Percentiles rank a stretch among this genome's conserved stretches.
These are phyloP conservation scores for Torrubiella hemipterigena DNA, from an alignment of 2,329 filamentous ascomycete species.

Conservation along the genomic window DNA sequence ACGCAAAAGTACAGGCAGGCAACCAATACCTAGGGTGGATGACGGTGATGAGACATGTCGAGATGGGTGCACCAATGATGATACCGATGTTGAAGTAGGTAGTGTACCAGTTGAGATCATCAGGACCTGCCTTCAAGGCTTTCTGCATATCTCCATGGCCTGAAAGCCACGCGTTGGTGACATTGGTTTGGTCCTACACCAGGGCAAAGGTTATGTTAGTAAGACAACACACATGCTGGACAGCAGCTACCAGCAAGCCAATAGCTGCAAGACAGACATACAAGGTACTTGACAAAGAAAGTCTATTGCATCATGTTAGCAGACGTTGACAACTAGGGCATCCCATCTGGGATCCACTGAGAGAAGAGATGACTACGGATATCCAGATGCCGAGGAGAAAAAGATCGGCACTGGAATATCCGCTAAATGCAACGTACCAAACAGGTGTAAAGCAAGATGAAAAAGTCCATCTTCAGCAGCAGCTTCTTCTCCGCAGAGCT, in stretches of 20 bases:
- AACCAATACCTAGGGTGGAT: conserved; percentile 30
- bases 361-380: not conserved
- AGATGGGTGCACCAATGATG: conserved; percentile 29
- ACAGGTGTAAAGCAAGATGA: conserved; percentile 27
- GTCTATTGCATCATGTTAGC: conserved; percentile 9
- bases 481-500: conserved; percentile 29
- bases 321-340: too few relatives aligned
- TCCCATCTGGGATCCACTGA: too few relatives aligned
- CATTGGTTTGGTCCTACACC: conserved; percentile 25
- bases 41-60: conserved; percentile 31
- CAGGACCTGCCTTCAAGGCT: conserved; percentile 23
- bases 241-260: too few relatives aligned
- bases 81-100: conserved; percentile 35
- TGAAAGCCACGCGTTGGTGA: conserved; percentile 35
- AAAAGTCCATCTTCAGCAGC: conserved; percentile 37
- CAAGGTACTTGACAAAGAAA: conserved; percentile 31
- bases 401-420: too few relatives aligned
- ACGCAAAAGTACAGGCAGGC: conserved; percentile 20
- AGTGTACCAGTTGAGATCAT: conserved; percentile 32
- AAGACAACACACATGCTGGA: too few relatives aligned
- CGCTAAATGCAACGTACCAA: too few relatives aligned
- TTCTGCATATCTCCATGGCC: conserved; percentile 36
- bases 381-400: too few relatives aligned
- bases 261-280: conserved; percentile 10
- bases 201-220: not conserved